phyloP scores from a whole-genome alignment of 495 filamentous ascomycete species.

The Sabuloglossum arenarium region DNA sequence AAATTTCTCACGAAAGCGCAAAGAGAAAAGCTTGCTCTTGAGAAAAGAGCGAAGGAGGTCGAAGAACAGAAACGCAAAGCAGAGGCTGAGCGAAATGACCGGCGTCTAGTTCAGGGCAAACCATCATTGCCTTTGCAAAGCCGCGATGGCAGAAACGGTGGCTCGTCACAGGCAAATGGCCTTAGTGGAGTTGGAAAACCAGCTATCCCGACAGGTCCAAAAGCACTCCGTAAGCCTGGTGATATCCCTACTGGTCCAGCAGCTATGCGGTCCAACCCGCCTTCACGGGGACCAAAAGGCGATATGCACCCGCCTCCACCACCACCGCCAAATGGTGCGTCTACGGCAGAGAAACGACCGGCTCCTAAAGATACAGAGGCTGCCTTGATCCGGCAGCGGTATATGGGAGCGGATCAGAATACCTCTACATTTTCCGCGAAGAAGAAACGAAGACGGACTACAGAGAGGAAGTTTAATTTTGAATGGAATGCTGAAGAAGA shows the following conservation, averaged over 20 bases:
- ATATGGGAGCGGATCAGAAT: constrained; percentile 83
- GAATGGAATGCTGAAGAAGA: constrained; percentile 97
- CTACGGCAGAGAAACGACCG: constrained; percentile 29
- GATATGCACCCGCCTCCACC: constrained; percentile 34
- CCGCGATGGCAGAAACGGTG: not conserved
- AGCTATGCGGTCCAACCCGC: constrained; percentile 25
- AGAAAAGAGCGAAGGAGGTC: constrained; percentile 70
- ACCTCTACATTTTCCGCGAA: constrained; percentile 83
- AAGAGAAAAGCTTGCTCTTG: constrained; percentile 65
- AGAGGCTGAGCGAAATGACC: constrained; percentile 20
- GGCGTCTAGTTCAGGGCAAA: not conserved
- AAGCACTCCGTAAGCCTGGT: constrained; percentile 39
- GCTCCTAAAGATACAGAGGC: constrained; percentile 58
- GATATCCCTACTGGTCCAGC: constrained; percentile 32
- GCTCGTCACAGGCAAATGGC: constrained; percentile 10
- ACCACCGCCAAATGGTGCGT: constrained; percentile 19
- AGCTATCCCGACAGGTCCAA: constrained; percentile 55
- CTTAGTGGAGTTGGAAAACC: constrained; percentile 13
- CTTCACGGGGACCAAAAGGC: constrained; percentile 21
- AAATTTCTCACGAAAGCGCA: constrained; percentile 84
- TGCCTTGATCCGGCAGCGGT: constrained; percentile 55
- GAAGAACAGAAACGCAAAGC: constrained; percentile 41
- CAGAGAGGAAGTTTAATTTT: constrained; percentile 97
- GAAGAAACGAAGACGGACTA: constrained; percentile 86
- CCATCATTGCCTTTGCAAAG: not conserved